Evolutionary conservation across 2,329 filamentous ascomycete genomes (phyloP), one percentile per base, ranked within the genome.

Genomic region (Penicillium hordei): DNA sequence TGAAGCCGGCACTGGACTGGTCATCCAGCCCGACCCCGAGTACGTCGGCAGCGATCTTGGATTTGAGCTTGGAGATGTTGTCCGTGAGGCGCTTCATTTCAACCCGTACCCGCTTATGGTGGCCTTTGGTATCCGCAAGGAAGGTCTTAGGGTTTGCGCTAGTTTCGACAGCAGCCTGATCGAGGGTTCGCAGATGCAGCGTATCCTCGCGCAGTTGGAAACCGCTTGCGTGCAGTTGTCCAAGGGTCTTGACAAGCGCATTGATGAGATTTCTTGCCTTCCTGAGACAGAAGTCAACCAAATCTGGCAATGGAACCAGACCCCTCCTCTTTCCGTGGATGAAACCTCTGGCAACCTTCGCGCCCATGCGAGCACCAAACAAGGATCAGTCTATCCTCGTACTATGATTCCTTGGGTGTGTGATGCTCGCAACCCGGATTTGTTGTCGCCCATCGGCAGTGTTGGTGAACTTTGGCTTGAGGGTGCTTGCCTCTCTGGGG

Each of bases 31-130:
- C 1, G 73, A 76, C 25, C 70, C 74, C 0, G 72, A 76, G 31
- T 74, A 75, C 39, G 66, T 63, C 23, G 70, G 69, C 27, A 69
- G 64, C 36, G 74, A 76, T 29, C 71, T 77, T 54, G 75, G 75
- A 3, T 75, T 77, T 50, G 56, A 63, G 9, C 44, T 64, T 12
- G 74, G 70, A 25, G 75, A 77, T 55, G 70, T 72, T 9, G 71
- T 72, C 3, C 69, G 61, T 10, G 72, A 74, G 51, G 72, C 72
- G 1, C 65, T 69, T 48, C 76, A 79, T 57, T 80, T 80, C 65
- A 81, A 79, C 52, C 74, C 79, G 0, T 82, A 82, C 58, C 76
- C 79, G 5, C 70, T 82, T 2, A 82, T 82, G 80, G 59, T 82
- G 23, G 79, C 71, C 3, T 81, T 73, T 62, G 77, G 76, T 5